These are phyloP conservation scores for Annulohypoxylon stygium DNA, from an alignment of 495 filamentous ascomycete genomes.

Conservation along the genomic window DNA sequence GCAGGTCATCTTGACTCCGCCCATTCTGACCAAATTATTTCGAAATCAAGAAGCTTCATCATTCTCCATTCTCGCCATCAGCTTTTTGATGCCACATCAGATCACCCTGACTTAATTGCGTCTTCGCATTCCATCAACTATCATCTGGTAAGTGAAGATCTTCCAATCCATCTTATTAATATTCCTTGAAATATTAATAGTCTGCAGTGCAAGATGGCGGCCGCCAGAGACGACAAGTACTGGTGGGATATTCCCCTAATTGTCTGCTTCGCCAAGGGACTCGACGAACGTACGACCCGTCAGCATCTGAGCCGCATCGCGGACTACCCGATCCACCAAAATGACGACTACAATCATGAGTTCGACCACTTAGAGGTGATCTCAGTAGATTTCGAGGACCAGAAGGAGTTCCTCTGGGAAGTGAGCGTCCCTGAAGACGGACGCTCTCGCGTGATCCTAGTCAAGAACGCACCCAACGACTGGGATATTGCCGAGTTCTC, in stretches of 20 bases:
- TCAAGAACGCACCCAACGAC: neutral
- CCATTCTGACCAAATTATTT: neutral
- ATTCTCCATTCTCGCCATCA: neutral
- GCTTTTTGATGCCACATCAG: neutral
- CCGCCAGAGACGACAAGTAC: neutral
- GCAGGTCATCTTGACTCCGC: no score
- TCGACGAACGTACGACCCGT: neutral
- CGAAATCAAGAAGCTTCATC: neutral
- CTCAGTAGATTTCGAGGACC: neutral
- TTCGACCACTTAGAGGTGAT: neutral
- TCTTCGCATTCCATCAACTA: neutral
- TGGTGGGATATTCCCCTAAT: neutral
- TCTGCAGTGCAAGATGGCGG: neutral
- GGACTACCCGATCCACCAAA: neutral
- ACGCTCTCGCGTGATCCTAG: neutral
- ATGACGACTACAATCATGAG: neutral
- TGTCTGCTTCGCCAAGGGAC: neutral
- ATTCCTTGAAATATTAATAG: neutral
- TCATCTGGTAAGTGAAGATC: neutral
- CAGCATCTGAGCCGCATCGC: neutral
- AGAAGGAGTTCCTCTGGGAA: neutral
- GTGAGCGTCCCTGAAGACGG: neutral
- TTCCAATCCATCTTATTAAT: neutral
- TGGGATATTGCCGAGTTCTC: conserved; percentile 1
- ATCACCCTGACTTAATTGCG: neutral